Percentiles rank a stretch among this genome's conserved stretches.
Evolutionary conservation across 805 yeast species (phyloP).

Genomic region (Blastobotrys muscicola): DNA sequence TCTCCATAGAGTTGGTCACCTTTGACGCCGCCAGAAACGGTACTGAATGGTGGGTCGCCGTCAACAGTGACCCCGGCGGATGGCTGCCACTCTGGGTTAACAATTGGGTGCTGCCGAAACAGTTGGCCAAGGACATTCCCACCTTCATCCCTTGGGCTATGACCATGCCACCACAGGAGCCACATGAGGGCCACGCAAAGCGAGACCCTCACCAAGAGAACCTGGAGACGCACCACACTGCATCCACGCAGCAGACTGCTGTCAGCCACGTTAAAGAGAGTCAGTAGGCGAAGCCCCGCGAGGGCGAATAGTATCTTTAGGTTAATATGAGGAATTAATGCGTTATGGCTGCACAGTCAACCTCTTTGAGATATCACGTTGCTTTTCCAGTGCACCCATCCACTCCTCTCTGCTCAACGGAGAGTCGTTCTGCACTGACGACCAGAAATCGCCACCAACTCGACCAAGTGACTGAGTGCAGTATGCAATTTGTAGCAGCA

Average conservation of each 20-base stretch:
- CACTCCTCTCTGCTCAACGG: slow-evolving; percentile 32
- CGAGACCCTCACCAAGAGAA: too few species aligned
- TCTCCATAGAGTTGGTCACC: slow-evolving; percentile 28
- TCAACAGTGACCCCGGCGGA: slow-evolving; percentile 33
- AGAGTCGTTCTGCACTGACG: slow-evolving; percentile 15
- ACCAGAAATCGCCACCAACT: slow-evolving; percentile 61
- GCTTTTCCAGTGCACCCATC: slow-evolving; percentile 36
- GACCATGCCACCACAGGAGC: too few species aligned
- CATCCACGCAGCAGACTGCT: too few species aligned
- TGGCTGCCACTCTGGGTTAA: slow-evolving; percentile 31
- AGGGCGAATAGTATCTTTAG: slow-evolving; percentile 5
- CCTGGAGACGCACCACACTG: too few species aligned
- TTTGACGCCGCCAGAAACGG: slow-evolving; percentile 15
- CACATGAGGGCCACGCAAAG: too few species aligned
- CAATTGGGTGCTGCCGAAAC: slow-evolving; percentile 23
- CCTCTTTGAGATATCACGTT: slow-evolving; percentile 26
- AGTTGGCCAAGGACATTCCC: slow-evolving; percentile 30
- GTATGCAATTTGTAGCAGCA: slow-evolving; percentile 74
- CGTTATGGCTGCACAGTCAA: slow-evolving; percentile 3
- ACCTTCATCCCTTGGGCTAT: slow-evolving; percentile 24
- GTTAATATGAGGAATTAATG: not conserved
- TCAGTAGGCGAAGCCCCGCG: too few species aligned
- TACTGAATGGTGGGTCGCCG: slow-evolving; percentile 33
- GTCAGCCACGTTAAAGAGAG: too few species aligned
- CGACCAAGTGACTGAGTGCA: slow-evolving; percentile 80